These are phyloP conservation scores for Lactifluus piperatus DNA, from an alignment of 768 basidiomycete species.

Conservation along the genomic window DNA sequence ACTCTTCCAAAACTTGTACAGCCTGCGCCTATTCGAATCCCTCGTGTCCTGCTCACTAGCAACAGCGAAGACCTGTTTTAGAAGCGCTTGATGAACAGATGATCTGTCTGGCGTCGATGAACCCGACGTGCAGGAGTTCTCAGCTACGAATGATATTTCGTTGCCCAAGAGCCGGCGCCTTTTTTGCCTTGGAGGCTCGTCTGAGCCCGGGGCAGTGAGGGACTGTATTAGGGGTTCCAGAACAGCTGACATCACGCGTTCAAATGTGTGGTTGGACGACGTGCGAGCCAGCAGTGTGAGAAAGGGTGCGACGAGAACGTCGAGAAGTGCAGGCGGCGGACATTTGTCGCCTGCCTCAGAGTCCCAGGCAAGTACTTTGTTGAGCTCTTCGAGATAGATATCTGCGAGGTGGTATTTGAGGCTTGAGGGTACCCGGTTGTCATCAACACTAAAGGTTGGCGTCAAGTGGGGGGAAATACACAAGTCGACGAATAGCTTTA, in stretches of 20 bases:
- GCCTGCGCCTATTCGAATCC: constrained; percentile 71
- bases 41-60: constrained; percentile 69
- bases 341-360: constrained; percentile 20
- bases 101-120: constrained; percentile 29
- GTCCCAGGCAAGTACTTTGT: constrained; percentile 43
- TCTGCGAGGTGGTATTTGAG: constrained; percentile 83
- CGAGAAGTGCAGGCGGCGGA: constrained; percentile 38
- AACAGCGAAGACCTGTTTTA: constrained; percentile 58
- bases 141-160: constrained; percentile 38
- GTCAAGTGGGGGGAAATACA: neutral
- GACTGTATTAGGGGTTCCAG: constrained; percentile 60
- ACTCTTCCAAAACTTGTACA: constrained; percentile 75
- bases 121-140: constrained; percentile 44
- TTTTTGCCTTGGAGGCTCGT: constrained; percentile 36
- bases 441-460: constrained; percentile 42
- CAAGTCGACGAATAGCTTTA: constrained; percentile 28
- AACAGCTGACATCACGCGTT: constrained; percentile 60
- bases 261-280: constrained; percentile 52
- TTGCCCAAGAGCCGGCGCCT: constrained; percentile 36
- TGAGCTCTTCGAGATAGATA: constrained; percentile 83
- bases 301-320: constrained; percentile 60
- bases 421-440: constrained; percentile 66
- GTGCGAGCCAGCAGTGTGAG: constrained; percentile 63
- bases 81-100: constrained; percentile 44
- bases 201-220: constrained; percentile 31